A percentile compares a stretch with the other conserved stretches of the same genome.
These are phyloP conservation scores for Linnemannia schmuckeri DNA, from an alignment of 192 early-diverging fungal species.

Conservation along the genomic window DNA sequence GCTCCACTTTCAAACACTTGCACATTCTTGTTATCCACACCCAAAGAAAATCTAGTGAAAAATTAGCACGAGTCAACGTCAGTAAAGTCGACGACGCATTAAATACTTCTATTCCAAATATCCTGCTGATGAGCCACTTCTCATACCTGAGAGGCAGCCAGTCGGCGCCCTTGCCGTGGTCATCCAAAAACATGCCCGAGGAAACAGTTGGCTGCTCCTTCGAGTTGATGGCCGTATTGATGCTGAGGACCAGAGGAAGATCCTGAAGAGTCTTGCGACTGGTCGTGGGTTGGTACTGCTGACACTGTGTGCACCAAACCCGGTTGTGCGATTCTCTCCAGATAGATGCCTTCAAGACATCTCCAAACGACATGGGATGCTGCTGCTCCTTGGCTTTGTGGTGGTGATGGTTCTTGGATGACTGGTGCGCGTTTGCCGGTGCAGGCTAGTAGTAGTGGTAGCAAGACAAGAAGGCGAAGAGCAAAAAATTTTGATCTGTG, in stretches of 20 bases:
- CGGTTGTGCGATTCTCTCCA: slow-evolving; percentile 78
- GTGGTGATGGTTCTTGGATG: slow-evolving; percentile 45
- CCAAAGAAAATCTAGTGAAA: slow-evolving; percentile 62
- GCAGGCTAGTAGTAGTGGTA: slow-evolving; percentile 12
- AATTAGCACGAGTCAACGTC: neutral
- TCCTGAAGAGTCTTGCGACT: slow-evolving; percentile 77
- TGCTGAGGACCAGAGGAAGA: slow-evolving; percentile 78
- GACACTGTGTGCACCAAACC: slow-evolving; percentile 90
- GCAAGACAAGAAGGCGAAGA: neutral
- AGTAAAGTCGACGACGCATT: neutral
- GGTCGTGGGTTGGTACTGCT: slow-evolving; percentile 83
- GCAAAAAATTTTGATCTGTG: neutral
- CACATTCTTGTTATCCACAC: slow-evolving; percentile 59
- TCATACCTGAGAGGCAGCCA: slow-evolving; percentile 67
- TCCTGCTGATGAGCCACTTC: neutral
- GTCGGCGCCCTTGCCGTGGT: slow-evolving; percentile 42
- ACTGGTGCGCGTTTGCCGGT: slow-evolving; percentile 40
- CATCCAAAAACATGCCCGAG: slow-evolving; percentile 44
- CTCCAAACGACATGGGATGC: slow-evolving; percentile 57
- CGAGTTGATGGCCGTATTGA: slow-evolving; percentile 80
- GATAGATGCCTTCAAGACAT: slow-evolving; percentile 69
- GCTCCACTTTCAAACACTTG: slow-evolving; percentile 54
- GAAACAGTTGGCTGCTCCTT: slow-evolving; percentile 67
- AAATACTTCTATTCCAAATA: neutral
- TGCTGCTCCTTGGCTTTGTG: slow-evolving; percentile 31